Base-by-base conservation (phyloP, 345 rosid species). In the Citrus cavaleriei region DNA sequence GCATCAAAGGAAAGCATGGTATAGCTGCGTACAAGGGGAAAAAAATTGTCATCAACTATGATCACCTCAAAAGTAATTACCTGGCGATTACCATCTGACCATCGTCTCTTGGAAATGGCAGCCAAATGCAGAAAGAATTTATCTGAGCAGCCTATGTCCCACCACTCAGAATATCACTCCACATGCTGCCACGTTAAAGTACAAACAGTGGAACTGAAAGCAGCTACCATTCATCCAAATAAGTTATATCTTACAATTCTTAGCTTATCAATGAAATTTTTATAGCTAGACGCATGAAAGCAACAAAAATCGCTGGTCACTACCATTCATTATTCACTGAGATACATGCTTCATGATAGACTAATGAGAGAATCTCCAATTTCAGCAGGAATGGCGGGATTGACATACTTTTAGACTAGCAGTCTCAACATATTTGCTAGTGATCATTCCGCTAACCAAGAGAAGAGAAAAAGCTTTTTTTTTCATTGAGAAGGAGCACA, bases 401-500 rank as follows among this genome's bases (percentile, higher is more conserved):
- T 30, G 13, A 3, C 10, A 24, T 18, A 18, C 58, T 54, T 54
- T 54, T 12, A 46, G 22, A 18, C 22, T 5, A 54, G 28, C 62
- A 55, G 22, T 18, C 22, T 72, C 40, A 21, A 1, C 4, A 1
- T 9, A 13, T 30, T 28, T 30, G 18, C 35, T 13, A 13, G 59
- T 27, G 22, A 32, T 28, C n/a, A 49, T 70, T 57, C 16, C 2
- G 22, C 58, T 22, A 72, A 72, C 13, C 63, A 72, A 59, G 67
- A 13, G 10, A 73, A 60, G 67, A 73, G 32, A 73, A 58, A 40
- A 62, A 28, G 0, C 34, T 32, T 10, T 25, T n/a, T 62, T 63
- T 46, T 25, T 83, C 79, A 81, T 9, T 5, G 65, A 61, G 75
- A 9, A 68, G 87, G 76, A 76, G 64, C 73, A 38, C 91, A 91